These are phyloP conservation scores for Trapa incisa DNA, from an alignment of 345 rosid species.

Conservation along the genomic window DNA sequence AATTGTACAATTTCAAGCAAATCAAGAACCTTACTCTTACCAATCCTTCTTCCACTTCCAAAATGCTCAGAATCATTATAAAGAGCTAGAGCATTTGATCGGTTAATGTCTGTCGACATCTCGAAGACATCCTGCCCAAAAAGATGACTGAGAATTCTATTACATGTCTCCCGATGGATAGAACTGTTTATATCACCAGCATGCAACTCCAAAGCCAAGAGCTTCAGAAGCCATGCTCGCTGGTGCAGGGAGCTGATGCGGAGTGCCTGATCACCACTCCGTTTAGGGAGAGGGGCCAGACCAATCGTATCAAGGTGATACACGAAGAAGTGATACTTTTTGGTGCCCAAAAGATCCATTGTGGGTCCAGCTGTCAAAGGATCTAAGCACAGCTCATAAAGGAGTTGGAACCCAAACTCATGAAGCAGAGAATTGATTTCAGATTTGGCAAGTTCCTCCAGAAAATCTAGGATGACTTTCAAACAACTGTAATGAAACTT, in stretches of 20 bases:
- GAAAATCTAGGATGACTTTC: conserved; percentile 79
- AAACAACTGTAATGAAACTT: conserved; percentile 94
- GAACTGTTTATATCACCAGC: conserved; percentile 47
- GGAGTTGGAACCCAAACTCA: conserved; percentile 92
- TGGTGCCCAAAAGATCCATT: conserved; percentile 73
- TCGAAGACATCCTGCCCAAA: conserved; percentile 49
- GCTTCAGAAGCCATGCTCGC: conserved; percentile 97
- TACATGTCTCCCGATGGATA: conserved; percentile 59
- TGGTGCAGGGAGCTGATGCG: conserved; percentile 96
- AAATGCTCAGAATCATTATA: conserved; percentile 27
- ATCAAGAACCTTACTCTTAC: conserved; percentile 77
- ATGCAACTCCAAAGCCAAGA: conserved; percentile 77
- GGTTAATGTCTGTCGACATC: conserved; percentile 21
- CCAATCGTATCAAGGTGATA: conserved; percentile 88
- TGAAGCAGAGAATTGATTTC: conserved; percentile 67
- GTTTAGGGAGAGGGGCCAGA: conserved; percentile 77
- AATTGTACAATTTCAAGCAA: conserved; percentile 83
- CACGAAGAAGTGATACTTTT: conserved; percentile 69
- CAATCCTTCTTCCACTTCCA: conserved; percentile 38
- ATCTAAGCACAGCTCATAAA: conserved; percentile 78
- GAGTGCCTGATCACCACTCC: conserved; percentile 67
- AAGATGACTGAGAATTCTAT: conserved; percentile 64
- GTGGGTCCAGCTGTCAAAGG: conserved; percentile 69
- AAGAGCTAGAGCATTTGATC: conserved; percentile 28
- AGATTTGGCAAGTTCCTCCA: conserved; percentile 69